A percentile compares a stretch with the other conserved stretches of the same genome.
These are phyloP conservation scores for Penicillium alfredii DNA, from an alignment of 495 filamentous ascomycete species.

Conservation along the genomic window DNA sequence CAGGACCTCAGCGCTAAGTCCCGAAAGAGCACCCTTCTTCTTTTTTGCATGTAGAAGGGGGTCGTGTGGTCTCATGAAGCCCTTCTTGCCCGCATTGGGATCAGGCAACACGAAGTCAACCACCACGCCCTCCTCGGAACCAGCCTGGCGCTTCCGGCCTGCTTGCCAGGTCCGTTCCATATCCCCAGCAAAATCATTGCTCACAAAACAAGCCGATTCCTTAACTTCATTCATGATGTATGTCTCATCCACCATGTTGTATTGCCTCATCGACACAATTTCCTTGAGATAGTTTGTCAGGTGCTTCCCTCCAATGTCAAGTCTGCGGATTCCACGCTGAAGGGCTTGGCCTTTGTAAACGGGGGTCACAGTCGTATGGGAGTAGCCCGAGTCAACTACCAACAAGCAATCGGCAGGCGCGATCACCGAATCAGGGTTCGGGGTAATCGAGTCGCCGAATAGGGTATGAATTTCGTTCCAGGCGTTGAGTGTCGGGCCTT, in stretches of 20 bases:
- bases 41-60: conserved; percentile 53
- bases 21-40: conserved; percentile 47
- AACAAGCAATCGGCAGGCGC: conserved; percentile 75
- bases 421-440: conserved; percentile 22
- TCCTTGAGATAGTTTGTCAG: conserved; percentile 94
- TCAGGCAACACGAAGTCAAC: conserved; percentile 93
- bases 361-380: conserved; percentile 88
- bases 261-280: conserved; percentile 81
- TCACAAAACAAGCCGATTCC: conserved; percentile 81
- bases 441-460: conserved; percentile 44
- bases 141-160: conserved; percentile 44
- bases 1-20: conserved; percentile 48
- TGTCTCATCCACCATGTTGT: conserved; percentile 89
- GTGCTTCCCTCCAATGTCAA: conserved; percentile 88
- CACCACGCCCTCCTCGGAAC: conserved; percentile 61
- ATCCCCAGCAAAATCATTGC: conserved; percentile 68
- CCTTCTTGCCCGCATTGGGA: conserved; percentile 69
- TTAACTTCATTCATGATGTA: conserved; percentile 95
- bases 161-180: conserved; percentile 82
- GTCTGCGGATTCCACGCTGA: conserved; percentile 73
- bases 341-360: conserved; percentile 74
- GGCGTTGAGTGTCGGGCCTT: conserved; percentile 69
- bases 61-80: conserved; percentile 72
- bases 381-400: conserved; percentile 87
- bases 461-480: conserved; percentile 72